phyloP scores from a whole-genome alignment of 345 rosid species.

The Lagerstroemia speciosa region DNA sequence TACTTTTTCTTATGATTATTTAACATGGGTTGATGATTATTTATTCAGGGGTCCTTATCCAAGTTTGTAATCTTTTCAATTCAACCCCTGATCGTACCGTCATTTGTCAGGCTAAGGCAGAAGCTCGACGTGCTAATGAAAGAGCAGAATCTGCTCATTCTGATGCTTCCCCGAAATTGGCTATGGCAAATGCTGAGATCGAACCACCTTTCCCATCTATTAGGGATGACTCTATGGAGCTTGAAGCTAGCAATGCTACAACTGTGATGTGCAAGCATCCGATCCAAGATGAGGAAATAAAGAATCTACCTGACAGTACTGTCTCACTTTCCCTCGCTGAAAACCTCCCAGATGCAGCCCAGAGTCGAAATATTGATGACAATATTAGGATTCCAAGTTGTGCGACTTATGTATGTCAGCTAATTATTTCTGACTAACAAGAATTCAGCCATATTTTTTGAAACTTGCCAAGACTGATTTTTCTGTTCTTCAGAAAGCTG shows the following conservation, averaged over 20 bases:
- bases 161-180: constrained; percentile 13
- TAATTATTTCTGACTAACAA: neutral
- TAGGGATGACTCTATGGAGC: neutral
- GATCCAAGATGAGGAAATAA: constrained; percentile 1
- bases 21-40: neutral
- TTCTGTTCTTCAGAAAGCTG: constrained; percentile 32
- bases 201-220: neutral
- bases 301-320: neutral
- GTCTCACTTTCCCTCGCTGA: neutral
- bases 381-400: constrained; percentile 20
- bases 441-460: neutral
- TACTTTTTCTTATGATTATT: neutral
- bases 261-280: neutral
- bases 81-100: neutral
- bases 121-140: constrained; percentile 23
- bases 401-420: constrained; percentile 24
- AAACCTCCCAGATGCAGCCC: neutral
- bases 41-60: neutral
- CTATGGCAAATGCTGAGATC: constrained; percentile 11
- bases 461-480: constrained; percentile 10
- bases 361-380: neutral
- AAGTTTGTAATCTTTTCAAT: neutral
- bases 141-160: constrained; percentile 15
- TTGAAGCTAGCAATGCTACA: neutral
- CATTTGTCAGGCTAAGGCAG: constrained; percentile 31